These are phyloP conservation scores for Phaeoacremonium minimum DNA, from an alignment of 2,329 filamentous ascomycete species.

Conservation along the genomic window DNA sequence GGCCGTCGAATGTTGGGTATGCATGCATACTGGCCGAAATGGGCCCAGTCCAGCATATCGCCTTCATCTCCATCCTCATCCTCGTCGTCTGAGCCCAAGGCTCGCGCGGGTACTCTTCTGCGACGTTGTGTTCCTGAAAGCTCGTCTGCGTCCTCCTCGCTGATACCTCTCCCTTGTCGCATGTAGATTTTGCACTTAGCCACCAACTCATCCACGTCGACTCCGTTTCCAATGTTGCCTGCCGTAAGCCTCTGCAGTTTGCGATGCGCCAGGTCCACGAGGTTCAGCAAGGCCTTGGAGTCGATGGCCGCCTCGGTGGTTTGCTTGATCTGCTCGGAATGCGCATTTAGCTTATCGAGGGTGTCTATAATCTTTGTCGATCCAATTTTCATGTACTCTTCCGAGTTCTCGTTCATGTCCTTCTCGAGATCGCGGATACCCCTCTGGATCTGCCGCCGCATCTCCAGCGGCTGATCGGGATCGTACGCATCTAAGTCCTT, in stretches of 20 bases:
- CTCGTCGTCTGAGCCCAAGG: conserved; percentile 48
- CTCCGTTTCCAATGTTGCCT: conserved; percentile 66
- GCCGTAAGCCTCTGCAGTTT: conserved; percentile 71
- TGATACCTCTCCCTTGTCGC: conserved; percentile 59
- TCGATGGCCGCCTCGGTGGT: conserved; percentile 89
- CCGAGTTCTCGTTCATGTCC: conserved; percentile 60
- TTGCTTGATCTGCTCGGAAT: conserved; percentile 71
- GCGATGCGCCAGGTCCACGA: conserved; percentile 75
- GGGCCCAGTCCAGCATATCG: conserved; percentile 80
- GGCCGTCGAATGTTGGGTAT: conserved; percentile 71
- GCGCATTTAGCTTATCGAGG: conserved; percentile 60
- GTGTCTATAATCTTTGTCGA: conserved; percentile 63
- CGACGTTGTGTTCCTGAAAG: conserved; percentile 45
- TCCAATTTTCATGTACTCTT: conserved; percentile 64
- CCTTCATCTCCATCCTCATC: conserved; percentile 67
- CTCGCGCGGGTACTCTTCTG: conserved; percentile 29
- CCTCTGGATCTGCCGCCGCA: conserved; percentile 67
- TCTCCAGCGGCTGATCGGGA: conserved; percentile 73
- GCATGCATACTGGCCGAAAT: conserved; percentile 74
- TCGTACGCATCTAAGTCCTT: conserved; percentile 58
- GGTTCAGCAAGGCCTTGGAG: conserved; percentile 76
- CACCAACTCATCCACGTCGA: conserved; percentile 90
- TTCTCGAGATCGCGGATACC: conserved; percentile 63
- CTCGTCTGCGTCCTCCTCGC: conserved; percentile 44
- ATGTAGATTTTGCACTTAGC: conserved; percentile 88